These are phyloP conservation scores for Albophoma yamanashiensis DNA, from an alignment of 2,329 filamentous ascomycete species.

Conservation along the genomic window DNA sequence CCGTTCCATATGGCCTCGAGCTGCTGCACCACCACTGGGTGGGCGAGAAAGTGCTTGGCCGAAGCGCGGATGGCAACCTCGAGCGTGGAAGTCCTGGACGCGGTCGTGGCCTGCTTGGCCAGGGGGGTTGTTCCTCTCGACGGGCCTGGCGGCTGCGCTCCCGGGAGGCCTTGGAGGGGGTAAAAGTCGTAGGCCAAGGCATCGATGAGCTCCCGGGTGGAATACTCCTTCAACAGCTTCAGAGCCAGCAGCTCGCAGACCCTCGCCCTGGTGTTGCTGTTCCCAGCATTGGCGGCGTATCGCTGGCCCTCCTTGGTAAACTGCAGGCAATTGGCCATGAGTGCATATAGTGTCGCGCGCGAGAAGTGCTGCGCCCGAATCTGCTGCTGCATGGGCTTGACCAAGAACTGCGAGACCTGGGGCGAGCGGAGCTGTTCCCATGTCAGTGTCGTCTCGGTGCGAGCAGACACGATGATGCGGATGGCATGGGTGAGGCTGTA, in stretches of 20 bases:
- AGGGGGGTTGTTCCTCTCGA: constrained; percentile 22
- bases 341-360: constrained; percentile 73
- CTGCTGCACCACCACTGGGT: constrained; percentile 85
- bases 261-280: constrained; percentile 72
- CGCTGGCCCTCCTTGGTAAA: constrained; percentile 80
- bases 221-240: constrained; percentile 81
- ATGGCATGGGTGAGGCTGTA: constrained; percentile 89
- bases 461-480: constrained; percentile 69
- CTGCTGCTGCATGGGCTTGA: constrained; percentile 91
- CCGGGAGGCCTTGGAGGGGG: constrained; percentile 70
- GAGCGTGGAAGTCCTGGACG: constrained; percentile 75
- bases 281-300: constrained; percentile 75
- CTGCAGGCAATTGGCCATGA: constrained; percentile 90
- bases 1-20: constrained; percentile 97
- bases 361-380: constrained; percentile 77
- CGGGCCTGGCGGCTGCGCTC: constrained; percentile 25
- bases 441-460: constrained; percentile 82
- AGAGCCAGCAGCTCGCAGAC: constrained; percentile 87
- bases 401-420: constrained; percentile 87
- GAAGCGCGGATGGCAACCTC: constrained; percentile 90
- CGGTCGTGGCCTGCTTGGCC: constrained; percentile 39
- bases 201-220: constrained; percentile 82
- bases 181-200: constrained; percentile 92
- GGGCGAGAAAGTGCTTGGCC: constrained; percentile 84
- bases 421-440: constrained; percentile 96